Base-by-base conservation (phyloP, 1,284 basidiomycete genomes). In the Ceratobasidium sp. region DNA sequence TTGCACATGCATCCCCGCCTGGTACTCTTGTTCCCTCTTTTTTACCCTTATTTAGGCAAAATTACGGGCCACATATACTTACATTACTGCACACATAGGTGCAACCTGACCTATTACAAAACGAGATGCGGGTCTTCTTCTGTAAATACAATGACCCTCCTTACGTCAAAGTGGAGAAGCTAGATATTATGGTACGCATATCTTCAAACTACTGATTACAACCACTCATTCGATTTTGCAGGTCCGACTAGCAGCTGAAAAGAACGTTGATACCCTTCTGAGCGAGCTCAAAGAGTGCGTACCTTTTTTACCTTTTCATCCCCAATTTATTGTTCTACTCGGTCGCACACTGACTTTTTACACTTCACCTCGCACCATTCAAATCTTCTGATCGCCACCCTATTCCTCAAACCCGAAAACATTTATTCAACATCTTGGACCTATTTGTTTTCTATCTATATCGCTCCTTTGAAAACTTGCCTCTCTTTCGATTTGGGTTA, bases 71-170 rank as follows among this genome's bases (percentile, higher is more conserved):
- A 41, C 7, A 52, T 28, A 9, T 43, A 14, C 49, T 38, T 28
- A 66, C 3, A 13, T 21, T 13, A 23, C 35, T 38, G 35, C 6
- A 2, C 6, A 9, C 21, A 23, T n/a, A 67, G 64, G 64, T 67
- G 14, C 50, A 95, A 2, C 85, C 94, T 0, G 93, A 96, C 73
- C 87, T 98, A 71, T 87, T 99, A 6, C 89, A 91, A 32, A 96
- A 94, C 82, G 97, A 99, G 82, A 96, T 99, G 90, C 90, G 96
- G 73, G 96, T 99, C 28, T 99, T 99, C 82, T 99, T 99, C 85
- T 99, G 98, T 91, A 99, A 99, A 82, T 99, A 99, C 85, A 99
- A 98, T 81, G 98, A 99, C 80, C 97, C 98, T 1, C 85, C 96
- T 41, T 99, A 99, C 80, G 96, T 98, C 82, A 99, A 99, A 83